Evolutionary conservation across 805 yeast genomes (phyloP).

Genomic region (Sugiyamaella smithiae): DNA sequence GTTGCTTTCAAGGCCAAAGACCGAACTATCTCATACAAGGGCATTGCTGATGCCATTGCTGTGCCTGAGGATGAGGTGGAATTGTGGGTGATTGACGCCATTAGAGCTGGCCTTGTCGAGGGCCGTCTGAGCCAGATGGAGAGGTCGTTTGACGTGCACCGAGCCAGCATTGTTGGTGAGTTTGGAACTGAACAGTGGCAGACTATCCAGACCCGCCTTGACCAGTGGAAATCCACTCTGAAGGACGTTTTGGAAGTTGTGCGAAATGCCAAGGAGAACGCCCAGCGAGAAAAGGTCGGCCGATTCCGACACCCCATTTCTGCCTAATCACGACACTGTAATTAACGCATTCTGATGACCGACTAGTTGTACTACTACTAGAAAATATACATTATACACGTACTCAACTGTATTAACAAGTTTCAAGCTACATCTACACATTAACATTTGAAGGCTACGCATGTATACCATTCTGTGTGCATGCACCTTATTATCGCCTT

Average conservation of each 20-base stretch:
- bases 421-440: too few species aligned
- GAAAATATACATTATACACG: too few species aligned
- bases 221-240: slow-evolving; percentile 36
- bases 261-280: slow-evolving; percentile 29
- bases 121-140: slow-evolving; percentile 43
- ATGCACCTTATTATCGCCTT: too few species aligned
- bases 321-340: slow-evolving; percentile 7
- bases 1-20: slow-evolving; percentile 24
- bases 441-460: too few species aligned
- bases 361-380: background rate
- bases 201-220: slow-evolving; percentile 33
- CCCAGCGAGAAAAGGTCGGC: slow-evolving; percentile 20
- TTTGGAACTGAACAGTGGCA: slow-evolving; percentile 40
- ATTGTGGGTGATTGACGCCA: slow-evolving; percentile 40
- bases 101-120: slow-evolving; percentile 40
- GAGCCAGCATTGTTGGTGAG: slow-evolving; percentile 36
- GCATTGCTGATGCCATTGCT: slow-evolving; percentile 33
- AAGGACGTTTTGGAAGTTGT: slow-evolving; percentile 32
- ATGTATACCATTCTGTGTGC: too few species aligned
- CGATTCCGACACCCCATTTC: slow-evolving; percentile 10
- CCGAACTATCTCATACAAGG: slow-evolving; percentile 31
- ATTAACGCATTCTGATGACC: slow-evolving; percentile 1
- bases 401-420: too few species aligned
- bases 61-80: slow-evolving; percentile 37
- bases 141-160: slow-evolving; percentile 36